Conservation (phyloP, 2,329 filamentous ascomycete species). For the Cladosporium velox region DNA sequence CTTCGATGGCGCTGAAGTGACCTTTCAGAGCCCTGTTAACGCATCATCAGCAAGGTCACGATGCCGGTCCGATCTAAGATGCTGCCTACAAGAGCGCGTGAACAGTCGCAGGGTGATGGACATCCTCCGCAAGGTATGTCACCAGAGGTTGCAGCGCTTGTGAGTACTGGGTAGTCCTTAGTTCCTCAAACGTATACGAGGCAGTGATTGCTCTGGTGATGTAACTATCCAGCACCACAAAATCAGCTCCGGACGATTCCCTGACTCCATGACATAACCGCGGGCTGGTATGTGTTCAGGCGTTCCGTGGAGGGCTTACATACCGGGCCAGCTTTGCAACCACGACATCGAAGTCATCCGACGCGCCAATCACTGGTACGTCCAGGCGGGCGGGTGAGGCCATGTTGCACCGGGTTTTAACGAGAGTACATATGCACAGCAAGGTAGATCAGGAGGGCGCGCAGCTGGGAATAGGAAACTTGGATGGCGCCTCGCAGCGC, state of each 20-base stretch:
- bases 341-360: constrained; percentile 5
- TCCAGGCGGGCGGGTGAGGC: neutral
- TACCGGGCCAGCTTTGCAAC: constrained; percentile 14
- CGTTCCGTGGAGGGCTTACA: neutral
- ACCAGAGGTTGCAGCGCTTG: constrained; percentile 61
- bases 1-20: constrained; percentile 67
- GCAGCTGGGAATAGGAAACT: neutral
- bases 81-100: constrained; percentile 66
- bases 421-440: constrained; percentile 2
- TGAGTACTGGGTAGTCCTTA: constrained; percentile 66
- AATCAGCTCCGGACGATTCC: constrained; percentile 1
- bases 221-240: constrained; percentile 50
- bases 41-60: constrained; percentile 10
- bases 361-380: constrained; percentile 10
- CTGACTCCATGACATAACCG: neutral
- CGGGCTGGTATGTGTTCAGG: neutral
- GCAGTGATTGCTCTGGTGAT: constrained; percentile 63
- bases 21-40: constrained; percentile 69
- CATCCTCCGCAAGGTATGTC: constrained; percentile 62
- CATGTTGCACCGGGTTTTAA: neutral
- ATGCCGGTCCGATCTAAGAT: neutral
- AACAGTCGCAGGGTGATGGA: constrained; percentile 69
- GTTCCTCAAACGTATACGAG: constrained; percentile 72
- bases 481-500: constrained; percentile 1
- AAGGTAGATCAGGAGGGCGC: constrained; percentile 7